phyloP scores from a whole-genome alignment of 306 rosid genomes.

The Spatholobus suberectus region DNA sequence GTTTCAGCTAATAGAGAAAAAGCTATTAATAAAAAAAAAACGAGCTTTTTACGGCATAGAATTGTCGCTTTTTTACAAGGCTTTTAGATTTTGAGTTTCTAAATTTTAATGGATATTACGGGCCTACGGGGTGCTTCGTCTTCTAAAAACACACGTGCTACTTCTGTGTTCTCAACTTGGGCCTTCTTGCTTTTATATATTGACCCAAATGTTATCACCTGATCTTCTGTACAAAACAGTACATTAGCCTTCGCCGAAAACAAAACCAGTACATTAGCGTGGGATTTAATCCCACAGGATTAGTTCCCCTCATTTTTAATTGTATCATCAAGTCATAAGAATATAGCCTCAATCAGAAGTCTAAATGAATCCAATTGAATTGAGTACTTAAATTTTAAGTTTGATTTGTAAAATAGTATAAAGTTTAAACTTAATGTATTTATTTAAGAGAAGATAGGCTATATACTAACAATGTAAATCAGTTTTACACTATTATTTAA shows the following conservation, averaged over 20 bases:
- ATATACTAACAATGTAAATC: too few relatives aligned
- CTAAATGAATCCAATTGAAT: not conserved
- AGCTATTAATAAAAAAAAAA: not conserved
- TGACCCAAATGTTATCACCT: not conserved
- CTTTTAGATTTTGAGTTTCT: too few relatives aligned
- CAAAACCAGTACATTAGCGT: not conserved
- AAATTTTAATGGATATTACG: too few relatives aligned
- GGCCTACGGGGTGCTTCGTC: too few relatives aligned
- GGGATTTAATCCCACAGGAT: too few relatives aligned
- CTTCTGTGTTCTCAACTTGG: not conserved
- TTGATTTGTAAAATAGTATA: not conserved
- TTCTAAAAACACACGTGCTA: not conserved
- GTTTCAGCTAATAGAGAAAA: too few relatives aligned
- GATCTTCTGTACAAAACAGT: not conserved
- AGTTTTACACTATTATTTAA: too few relatives aligned
- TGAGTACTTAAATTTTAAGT: not conserved
- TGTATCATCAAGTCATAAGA: too few relatives aligned
- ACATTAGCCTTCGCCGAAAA: too few relatives aligned
- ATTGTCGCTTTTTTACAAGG: not conserved
- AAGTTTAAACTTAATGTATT: not conserved
- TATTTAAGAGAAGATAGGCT: too few relatives aligned
- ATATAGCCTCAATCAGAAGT: too few relatives aligned
- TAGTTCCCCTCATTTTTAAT: too few relatives aligned
- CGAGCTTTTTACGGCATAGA: not conserved
- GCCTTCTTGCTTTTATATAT: not conserved